Evolutionary conservation across 2,329 filamentous ascomycete genomes (phyloP), one percentile per base, ranked within the genome.

Genomic region (Ophiosphaerella korrae): DNA sequence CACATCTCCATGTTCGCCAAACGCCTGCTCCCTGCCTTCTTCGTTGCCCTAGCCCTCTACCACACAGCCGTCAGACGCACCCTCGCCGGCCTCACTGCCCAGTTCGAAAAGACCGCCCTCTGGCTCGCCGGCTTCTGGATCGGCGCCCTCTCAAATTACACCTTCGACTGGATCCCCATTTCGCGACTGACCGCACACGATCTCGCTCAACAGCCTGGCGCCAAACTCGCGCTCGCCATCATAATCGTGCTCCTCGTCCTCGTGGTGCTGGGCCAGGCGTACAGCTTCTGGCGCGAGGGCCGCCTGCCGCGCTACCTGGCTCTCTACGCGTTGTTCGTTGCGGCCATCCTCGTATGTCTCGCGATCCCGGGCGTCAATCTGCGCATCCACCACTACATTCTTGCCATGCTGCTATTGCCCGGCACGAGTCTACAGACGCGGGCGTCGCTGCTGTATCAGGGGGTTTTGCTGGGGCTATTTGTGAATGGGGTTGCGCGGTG

Each of bases 101-200:
- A 95, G 65, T 62, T 96, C 38, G 92, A 96, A 68, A 97, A 95
- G 78, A 89, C 90, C 0, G 72, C 97, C 1, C 79, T 97, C 26
- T 97, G 92, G 88, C 80, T 97, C 1, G 92, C 92, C 0, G 87
- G 86, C 11, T 91, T 89, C 68, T 97, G 94, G 88, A 85, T 97
- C 38, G 93, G 92, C 13, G 88, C 90, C 1, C 76, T 97, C 56
- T 92, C 92, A 61, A 97, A 97, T 72, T 94, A 97, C 73, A 97
- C 94, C 0, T 90, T 97, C 64, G 88, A 90, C 57, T 88, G 90
- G 77, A 96, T 97, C 52, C 94, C 94, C 0, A 94, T 99, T 60
- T 86, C 90, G 70, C 87, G 94, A 4, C 82, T 99, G 13, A 97
- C 89, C 8, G 85, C 87, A 0, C 91, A 94, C 68, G 94, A 99